These are phyloP conservation scores for Calonectria honghensis DNA, from an alignment of 2,329 filamentous ascomycete species.

Conservation along the genomic window DNA sequence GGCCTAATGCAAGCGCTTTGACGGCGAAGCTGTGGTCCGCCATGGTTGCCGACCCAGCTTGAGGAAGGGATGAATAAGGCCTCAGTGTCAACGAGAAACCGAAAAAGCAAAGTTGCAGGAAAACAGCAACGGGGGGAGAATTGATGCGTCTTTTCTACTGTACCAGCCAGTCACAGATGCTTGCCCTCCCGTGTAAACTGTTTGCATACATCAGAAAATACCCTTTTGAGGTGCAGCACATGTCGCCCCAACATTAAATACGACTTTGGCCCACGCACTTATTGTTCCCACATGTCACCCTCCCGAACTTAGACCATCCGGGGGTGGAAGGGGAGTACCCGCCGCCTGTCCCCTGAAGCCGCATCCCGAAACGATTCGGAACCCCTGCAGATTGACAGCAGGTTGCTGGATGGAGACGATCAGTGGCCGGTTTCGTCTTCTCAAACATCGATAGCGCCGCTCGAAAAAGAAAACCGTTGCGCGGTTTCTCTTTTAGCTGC, in stretches of 20 bases:
- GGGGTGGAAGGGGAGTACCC: background rate
- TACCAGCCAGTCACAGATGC: background rate
- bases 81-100: background rate
- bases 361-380: background rate
- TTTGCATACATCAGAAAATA: background rate
- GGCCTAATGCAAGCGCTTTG: slow-evolving; percentile 24
- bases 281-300: slow-evolving; percentile 11
- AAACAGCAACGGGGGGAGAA: background rate
- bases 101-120: slow-evolving; percentile 23
- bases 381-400: slow-evolving; percentile 2
- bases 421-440: background rate
- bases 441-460: slow-evolving; percentile 15
- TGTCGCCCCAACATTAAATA: slow-evolving; percentile 9
- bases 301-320: background rate
- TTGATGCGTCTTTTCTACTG: slow-evolving; percentile 24
- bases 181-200: background rate
- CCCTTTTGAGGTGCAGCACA: background rate
- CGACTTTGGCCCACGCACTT: slow-evolving; percentile 21
- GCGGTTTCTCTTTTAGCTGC: slow-evolving; percentile 17
- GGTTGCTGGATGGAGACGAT: background rate
- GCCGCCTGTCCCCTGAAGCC: background rate
- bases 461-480: slow-evolving; percentile 17
- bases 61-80: background rate
- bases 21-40: slow-evolving; percentile 12
- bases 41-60: background rate